These are phyloP conservation scores for Aspergillus asperescens DNA, from an alignment of 495 filamentous ascomycete genomes.

Conservation along the genomic window DNA sequence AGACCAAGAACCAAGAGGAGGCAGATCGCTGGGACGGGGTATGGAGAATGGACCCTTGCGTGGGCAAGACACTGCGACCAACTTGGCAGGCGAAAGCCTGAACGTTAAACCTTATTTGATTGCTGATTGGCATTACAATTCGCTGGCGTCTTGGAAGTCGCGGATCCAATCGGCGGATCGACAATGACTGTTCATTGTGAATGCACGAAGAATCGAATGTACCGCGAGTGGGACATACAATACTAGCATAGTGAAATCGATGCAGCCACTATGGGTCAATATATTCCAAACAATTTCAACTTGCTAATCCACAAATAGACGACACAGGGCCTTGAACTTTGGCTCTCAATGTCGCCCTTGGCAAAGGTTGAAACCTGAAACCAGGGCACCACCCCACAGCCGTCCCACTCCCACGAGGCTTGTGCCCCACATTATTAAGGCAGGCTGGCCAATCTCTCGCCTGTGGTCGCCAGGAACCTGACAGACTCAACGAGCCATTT, in stretches of 20 bases:
- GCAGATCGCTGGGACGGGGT: background rate
- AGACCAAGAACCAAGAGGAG: background rate
- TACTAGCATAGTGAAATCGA: background rate
- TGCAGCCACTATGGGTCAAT: background rate
- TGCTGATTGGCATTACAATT: background rate
- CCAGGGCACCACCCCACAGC: constrained; percentile 22
- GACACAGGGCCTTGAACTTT: background rate
- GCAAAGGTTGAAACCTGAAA: background rate
- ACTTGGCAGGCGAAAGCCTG: background rate
- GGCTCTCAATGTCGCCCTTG: constrained; percentile 9
- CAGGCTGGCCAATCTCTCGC: background rate
- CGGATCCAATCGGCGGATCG: background rate
- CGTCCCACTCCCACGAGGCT: constrained; percentile 25
- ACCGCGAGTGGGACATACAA: background rate
- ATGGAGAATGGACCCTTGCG: constrained; percentile 7
- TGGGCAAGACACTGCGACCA: background rate
- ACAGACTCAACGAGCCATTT: constrained; percentile 4
- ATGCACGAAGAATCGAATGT: background rate
- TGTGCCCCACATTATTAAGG: background rate
- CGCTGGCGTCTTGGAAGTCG: background rate
- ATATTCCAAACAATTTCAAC: background rate
- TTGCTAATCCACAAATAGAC: background rate
- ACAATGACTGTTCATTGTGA: background rate
- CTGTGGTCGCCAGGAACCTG: background rate
- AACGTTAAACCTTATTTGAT: constrained; percentile 1